Evolutionary conservation across 192 early-diverging fungal species (phyloP).

Genomic region (Phlyctochytrium bullatum): DNA sequence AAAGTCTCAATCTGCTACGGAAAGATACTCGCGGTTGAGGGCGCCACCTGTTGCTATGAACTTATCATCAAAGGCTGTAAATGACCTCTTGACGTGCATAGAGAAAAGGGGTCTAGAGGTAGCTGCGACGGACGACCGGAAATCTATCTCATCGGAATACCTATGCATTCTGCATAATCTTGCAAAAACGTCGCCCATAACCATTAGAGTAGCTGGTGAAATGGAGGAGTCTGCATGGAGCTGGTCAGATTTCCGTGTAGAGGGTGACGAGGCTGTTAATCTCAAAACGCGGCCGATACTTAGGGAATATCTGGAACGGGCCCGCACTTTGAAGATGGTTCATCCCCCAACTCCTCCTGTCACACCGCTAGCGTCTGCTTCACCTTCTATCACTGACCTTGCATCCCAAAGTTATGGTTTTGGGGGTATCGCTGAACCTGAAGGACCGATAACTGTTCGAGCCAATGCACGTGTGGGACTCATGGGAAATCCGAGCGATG

Average conservation of each 20-base stretch:
- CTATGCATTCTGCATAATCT: neutral
- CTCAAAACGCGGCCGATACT: neutral
- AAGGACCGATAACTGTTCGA: constrained; percentile 25
- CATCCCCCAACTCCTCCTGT: neutral
- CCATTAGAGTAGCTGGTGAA: neutral
- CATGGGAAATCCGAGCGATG: constrained; percentile 67
- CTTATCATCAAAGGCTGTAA: no score
- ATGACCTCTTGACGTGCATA: no score
- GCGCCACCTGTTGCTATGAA: no score
- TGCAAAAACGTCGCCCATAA: neutral
- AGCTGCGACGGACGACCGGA: no score
- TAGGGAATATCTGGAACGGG: neutral
- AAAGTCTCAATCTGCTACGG: no score
- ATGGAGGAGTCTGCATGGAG: neutral
- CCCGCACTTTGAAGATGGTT: neutral
- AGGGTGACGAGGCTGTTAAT: neutral
- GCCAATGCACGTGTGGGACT: constrained; percentile 60
- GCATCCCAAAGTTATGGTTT: no score
- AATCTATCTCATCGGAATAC: neutral
- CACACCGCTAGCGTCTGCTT: neutral
- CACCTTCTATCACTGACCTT: constrained; percentile 11
- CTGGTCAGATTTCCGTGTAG: neutral
- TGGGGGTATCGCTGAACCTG: neutral
- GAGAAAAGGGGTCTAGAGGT: no score
- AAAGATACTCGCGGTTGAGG: no score